A percentile compares a stretch with the other conserved stretches of the same genome.
These are phyloP conservation scores for Rhizophagus clarus DNA, from an alignment of 192 early-diverging fungal species.

Conservation along the genomic window DNA sequence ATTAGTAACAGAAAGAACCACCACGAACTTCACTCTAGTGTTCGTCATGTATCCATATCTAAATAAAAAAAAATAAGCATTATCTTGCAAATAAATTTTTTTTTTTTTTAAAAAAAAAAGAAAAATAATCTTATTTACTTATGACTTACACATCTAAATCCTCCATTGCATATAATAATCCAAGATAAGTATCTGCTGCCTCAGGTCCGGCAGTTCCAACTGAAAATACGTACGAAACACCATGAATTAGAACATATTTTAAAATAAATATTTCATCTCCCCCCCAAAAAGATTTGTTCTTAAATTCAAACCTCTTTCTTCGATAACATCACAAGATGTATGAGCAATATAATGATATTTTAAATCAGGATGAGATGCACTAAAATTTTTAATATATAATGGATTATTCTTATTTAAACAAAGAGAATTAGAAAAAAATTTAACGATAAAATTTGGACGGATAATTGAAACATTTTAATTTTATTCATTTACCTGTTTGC, in stretches of 20 bases:
- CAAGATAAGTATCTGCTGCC: conserved; percentile 81
- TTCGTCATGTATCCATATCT: conserved; percentile 88
- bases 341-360: conserved; percentile 93
- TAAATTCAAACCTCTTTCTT: conserved; percentile 68
- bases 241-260: neutral
- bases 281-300: neutral
- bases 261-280: neutral
- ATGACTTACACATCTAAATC: conserved; percentile 78
- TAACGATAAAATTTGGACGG: neutral
- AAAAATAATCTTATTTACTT: neutral
- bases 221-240: neutral
- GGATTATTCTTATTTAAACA: conserved; percentile 72
- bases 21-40: conserved; percentile 77
- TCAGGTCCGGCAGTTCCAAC: conserved; percentile 54
- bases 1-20: conserved; percentile 70
- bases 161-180: conserved; percentile 86
- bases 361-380: conserved; percentile 71
- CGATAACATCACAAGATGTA: conserved; percentile 88
- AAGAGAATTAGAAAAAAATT: neutral
- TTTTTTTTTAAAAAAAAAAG: neutral
- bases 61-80: neutral
- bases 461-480: no score
- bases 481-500: conserved; percentile 16
- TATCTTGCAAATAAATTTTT: no score
- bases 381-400: conserved; percentile 81